phyloP scores from a whole-genome alignment of 2,329 filamentous ascomycete genomes.

The Nothopassalora personata region DNA sequence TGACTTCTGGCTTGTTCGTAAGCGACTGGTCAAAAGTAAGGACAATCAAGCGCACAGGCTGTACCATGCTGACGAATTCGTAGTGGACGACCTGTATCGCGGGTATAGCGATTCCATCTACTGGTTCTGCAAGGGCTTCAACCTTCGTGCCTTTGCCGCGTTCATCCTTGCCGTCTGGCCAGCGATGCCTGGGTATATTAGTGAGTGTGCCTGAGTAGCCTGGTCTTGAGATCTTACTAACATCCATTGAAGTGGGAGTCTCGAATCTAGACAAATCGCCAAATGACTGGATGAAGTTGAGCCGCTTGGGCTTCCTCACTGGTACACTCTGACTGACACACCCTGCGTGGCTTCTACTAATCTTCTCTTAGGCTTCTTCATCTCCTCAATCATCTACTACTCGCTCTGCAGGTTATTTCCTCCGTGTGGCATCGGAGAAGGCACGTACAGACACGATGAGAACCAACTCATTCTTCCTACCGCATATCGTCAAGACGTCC shows the following conservation, averaged over 20 bases:
- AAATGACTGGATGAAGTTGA: conserved; percentile 12
- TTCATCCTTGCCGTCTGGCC: conserved; percentile 19
- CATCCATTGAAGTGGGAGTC: background rate
- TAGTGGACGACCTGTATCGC: conserved; percentile 26
- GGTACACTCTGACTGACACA: background rate
- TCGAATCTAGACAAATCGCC: conserved; percentile 5
- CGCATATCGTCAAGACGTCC: conserved; percentile 10
- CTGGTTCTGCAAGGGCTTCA: conserved; percentile 26
- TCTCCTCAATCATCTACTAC: conserved; percentile 5
- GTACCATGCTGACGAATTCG: conserved; percentile 2
- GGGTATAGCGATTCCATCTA: conserved; percentile 21
- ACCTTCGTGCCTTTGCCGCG: conserved; percentile 24
- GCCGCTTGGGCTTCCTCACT: conserved; percentile 10
- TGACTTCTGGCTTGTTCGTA: conserved; percentile 28
- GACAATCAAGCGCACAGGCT: too few species aligned
- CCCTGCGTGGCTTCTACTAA: too few species aligned
- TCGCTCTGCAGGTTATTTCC: conserved; percentile 5
- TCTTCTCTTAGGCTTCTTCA: background rate
- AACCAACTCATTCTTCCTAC: conserved; percentile 8
- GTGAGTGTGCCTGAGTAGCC: too few species aligned
- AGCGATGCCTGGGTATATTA: conserved; percentile 14
- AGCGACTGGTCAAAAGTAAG: background rate
- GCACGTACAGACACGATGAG: conserved; percentile 7
- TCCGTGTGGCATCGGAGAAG: conserved; percentile 2
- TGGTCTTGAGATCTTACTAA: too few species aligned